A percentile compares a stretch with the other conserved stretches of the same genome.
phyloP scores from a whole-genome alignment of 805 yeast genomes.

The Saccharomycopsis amapae region DNA sequence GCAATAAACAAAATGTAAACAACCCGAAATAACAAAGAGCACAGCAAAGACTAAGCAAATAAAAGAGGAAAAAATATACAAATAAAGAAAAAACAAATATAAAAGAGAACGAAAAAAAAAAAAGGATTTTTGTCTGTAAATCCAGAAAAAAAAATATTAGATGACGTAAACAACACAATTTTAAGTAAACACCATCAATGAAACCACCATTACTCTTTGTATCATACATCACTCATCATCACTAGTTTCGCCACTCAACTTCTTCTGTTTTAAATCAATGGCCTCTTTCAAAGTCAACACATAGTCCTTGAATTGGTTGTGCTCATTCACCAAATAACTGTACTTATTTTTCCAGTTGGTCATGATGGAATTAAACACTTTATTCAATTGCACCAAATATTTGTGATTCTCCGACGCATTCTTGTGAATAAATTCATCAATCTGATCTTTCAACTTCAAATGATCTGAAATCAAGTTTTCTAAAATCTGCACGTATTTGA shows the following conservation, averaged over 20 bases:
- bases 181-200: neutral
- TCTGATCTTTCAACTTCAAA: constrained; percentile 31
- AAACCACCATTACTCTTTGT: no score
- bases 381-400: constrained; percentile 11
- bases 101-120: no score
- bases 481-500: constrained; percentile 34
- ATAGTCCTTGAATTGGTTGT: constrained; percentile 30
- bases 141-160: constrained; percentile 1
- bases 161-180: neutral
- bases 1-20: no score
- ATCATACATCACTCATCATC: neutral
- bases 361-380: constrained; percentile 25
- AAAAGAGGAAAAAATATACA: no score
- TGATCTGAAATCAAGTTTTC: constrained; percentile 38
- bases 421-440: constrained; percentile 30
- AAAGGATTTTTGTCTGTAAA: neutral
- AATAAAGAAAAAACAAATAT: neutral
- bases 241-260: neutral
- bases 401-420: constrained; percentile 11
- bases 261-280: constrained; percentile 21
- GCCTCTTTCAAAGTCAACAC: constrained; percentile 30
- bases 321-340: constrained; percentile 31
- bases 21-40: no score
- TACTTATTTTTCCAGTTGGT: constrained; percentile 38
- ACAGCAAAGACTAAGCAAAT: no score